These are phyloP conservation scores for Botrytis tulipae DNA, from an alignment of 2,329 filamentous ascomycete genomes.

Conservation along the genomic window DNA sequence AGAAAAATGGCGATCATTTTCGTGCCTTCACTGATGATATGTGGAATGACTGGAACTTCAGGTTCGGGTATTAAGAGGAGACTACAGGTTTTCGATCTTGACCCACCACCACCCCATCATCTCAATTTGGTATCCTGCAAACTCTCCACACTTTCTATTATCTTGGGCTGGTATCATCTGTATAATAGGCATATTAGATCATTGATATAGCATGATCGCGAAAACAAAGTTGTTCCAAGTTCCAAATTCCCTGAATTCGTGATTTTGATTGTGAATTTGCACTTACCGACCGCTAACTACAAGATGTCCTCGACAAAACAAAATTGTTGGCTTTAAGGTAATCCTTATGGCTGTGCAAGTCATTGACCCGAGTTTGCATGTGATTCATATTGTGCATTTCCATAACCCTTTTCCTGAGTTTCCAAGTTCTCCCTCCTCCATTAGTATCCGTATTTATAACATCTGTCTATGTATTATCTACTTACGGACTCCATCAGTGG, in stretches of 20 bases:
- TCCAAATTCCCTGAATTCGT: neutral
- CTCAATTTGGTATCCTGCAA: neutral
- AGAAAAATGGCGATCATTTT: too few species aligned
- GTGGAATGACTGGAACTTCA: neutral
- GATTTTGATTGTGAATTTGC: neutral
- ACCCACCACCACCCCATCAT: neutral
- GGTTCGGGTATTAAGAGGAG: neutral
- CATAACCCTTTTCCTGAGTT: too few species aligned
- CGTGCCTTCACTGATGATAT: neutral
- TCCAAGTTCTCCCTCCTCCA: neutral
- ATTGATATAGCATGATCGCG: neutral
- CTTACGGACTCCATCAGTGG: too few species aligned
- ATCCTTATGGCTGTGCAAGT: neutral
- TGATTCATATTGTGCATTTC: too few species aligned
- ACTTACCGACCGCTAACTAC: too few species aligned
- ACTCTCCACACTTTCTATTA: neutral
- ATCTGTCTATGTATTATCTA: neutral
- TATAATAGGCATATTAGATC: neutral
- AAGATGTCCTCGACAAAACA: too few species aligned
- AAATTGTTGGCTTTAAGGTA: neutral
- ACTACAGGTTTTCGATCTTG: neutral
- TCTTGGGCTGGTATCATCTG: neutral
- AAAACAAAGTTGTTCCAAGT: neutral
- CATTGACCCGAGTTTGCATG: too few species aligned
- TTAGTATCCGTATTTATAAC: neutral